These are phyloP conservation scores for Taxillus chinensis DNA, from an alignment of 164 flowering plant species.

Conservation along the genomic window DNA sequence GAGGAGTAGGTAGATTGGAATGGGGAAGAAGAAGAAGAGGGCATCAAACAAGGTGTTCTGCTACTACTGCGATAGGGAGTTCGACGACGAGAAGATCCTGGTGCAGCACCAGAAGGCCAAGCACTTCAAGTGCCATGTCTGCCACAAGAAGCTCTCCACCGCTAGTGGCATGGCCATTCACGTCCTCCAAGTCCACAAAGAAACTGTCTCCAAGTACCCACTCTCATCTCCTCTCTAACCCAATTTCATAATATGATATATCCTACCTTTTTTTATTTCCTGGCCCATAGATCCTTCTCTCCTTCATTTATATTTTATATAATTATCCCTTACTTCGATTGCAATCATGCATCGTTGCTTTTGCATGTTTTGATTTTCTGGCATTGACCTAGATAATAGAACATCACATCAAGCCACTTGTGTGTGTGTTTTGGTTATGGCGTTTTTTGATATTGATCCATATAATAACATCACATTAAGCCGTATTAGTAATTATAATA, in stretches of 20 bases:
- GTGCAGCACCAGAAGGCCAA: constrained; percentile 99
- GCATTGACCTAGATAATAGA: too few relatives aligned
- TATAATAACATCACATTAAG: too few relatives aligned
- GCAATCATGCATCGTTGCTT: too few relatives aligned
- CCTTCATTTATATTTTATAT: too few relatives aligned
- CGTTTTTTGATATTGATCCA: too few relatives aligned
- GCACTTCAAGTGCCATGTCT: constrained; percentile 96
- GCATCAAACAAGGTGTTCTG: constrained; percentile 71
- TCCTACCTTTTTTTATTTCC: too few relatives aligned
- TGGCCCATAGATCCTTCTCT: neutral
- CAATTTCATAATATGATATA: neutral
- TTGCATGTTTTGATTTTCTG: too few relatives aligned
- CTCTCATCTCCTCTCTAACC: neutral
- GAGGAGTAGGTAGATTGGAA: neutral
- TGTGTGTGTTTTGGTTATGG: too few relatives aligned
- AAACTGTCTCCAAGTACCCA: constrained; percentile 70
- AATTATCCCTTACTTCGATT: too few relatives aligned
- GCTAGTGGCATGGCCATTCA: constrained; percentile 98
- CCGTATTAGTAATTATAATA: too few relatives aligned
- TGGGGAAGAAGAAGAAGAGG: constrained; percentile 96
- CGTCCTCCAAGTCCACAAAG: constrained; percentile 97
- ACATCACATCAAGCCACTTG: too few relatives aligned
- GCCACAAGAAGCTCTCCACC: constrained; percentile 97
- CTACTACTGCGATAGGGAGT: constrained; percentile 94
- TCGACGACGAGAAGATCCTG: constrained; percentile 95